Conservation (phyloP, 257 asterid species). For the Mitragyna speciosa region DNA sequence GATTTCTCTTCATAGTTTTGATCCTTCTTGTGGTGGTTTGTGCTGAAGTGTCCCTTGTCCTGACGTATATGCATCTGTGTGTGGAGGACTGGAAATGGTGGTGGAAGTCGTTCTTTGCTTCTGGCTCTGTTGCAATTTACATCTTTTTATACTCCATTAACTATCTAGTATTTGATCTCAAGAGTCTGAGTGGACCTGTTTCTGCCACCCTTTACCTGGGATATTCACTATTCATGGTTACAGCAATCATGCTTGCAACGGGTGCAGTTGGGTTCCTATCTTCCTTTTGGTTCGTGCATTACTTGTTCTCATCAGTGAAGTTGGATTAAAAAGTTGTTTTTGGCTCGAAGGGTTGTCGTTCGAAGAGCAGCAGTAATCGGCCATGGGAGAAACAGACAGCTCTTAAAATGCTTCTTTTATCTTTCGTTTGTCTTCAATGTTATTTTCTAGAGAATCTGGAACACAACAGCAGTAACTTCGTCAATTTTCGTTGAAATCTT, state of each 20-base stretch:
- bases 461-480: slow-evolving; percentile 23
- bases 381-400: slow-evolving; percentile 25
- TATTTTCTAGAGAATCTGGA: slow-evolving; percentile 22
- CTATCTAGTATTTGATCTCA: slow-evolving; percentile 70
- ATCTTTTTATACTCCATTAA: slow-evolving; percentile 69
- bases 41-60: slow-evolving; percentile 86
- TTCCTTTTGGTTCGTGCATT: slow-evolving; percentile 89
- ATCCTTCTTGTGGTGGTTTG: slow-evolving; percentile 72
- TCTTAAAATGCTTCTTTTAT: slow-evolving; percentile 22
- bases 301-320: slow-evolving; percentile 85
- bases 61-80: slow-evolving; percentile 88
- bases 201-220: slow-evolving; percentile 87
- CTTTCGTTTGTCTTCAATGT: slow-evolving; percentile 17
- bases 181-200: slow-evolving; percentile 81
- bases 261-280: slow-evolving; percentile 86
- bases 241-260: slow-evolving; percentile 83
- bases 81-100: slow-evolving; percentile 96
- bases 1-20: slow-evolving; percentile 68
- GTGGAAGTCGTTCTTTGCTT: slow-evolving; percentile 95
- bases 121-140: slow-evolving; percentile 82
- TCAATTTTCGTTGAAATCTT: slow-evolving; percentile 24
- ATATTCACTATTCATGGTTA: slow-evolving; percentile 77
- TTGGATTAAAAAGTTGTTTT: slow-evolving; percentile 46
- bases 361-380: slow-evolving; percentile 13
- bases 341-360: slow-evolving; percentile 9